Evolutionary conservation across 805 yeast species (phyloP).

Genomic region (Candida maris): DNA sequence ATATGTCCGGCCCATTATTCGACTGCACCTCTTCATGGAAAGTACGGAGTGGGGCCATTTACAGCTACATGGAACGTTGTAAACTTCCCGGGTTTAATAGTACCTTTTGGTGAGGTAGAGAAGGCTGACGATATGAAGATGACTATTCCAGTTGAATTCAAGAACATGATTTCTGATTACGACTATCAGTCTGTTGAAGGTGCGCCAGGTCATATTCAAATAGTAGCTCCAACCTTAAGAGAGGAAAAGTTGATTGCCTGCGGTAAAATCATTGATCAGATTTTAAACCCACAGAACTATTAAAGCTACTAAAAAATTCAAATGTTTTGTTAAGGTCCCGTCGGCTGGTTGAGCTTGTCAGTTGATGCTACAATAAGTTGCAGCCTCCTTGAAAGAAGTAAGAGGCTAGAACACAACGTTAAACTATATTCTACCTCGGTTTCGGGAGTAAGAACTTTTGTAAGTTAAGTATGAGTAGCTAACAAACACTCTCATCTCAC

Average conservation of each 20-base stretch:
- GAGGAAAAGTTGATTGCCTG: slow-evolving; percentile 46
- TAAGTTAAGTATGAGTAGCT: slow-evolving; percentile 9
- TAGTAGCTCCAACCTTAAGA: slow-evolving; percentile 51
- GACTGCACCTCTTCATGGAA: slow-evolving; percentile 20
- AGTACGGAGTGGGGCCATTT: slow-evolving; percentile 17
- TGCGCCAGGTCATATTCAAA: slow-evolving; percentile 58
- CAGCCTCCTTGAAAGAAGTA: slow-evolving; percentile 3
- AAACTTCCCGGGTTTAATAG: slow-evolving; percentile 39
- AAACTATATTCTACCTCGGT: slow-evolving; percentile 3
- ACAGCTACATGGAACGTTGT: slow-evolving; percentile 17
- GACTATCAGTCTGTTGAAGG: slow-evolving; percentile 52
- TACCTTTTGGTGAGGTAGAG: slow-evolving; percentile 36
- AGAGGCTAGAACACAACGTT: slow-evolving; percentile 3
- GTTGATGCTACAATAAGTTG: slow-evolving; percentile 11
- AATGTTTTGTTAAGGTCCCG: no score
- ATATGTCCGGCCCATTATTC: slow-evolving; percentile 14
- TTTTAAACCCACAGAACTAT: slow-evolving; percentile 1
- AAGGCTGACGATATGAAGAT: slow-evolving; percentile 20
- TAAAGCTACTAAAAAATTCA: no score
- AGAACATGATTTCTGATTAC: slow-evolving; percentile 29
- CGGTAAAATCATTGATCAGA: slow-evolving; percentile 2
- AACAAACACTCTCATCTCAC: slow-evolving; percentile 8
- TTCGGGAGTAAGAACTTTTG: slow-evolving; percentile 11
- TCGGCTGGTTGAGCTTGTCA: no score
- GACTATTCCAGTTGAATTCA: neutral